Percentiles rank a stretch among this genome's conserved stretches.
phyloP scores from a whole-genome alignment of 164 flowering plant species.

The Liriodendron chinense region DNA sequence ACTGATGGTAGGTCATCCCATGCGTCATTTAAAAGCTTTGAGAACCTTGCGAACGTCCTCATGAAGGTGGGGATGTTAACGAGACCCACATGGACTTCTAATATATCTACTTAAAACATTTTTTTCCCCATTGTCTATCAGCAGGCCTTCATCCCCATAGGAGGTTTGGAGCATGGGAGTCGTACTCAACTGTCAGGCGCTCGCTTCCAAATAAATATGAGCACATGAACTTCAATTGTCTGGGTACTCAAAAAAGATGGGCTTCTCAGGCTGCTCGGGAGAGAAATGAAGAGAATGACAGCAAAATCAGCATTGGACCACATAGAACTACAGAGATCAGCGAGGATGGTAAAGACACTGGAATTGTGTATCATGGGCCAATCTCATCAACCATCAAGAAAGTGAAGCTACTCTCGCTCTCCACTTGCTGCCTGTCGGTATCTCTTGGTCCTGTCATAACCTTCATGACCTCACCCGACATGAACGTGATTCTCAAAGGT shows the following conservation, averaged over 20 bases:
- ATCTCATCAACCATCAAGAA: conserved; percentile 92
- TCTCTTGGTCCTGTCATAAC: conserved; percentile 90
- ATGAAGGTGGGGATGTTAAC: too few species aligned
- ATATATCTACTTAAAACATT: too few species aligned
- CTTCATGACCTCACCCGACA: conserved; percentile 79
- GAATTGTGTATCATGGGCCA: conserved; percentile 71
- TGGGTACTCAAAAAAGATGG: conserved; percentile 49
- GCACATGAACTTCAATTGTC: conserved; percentile 13
- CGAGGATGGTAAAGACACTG: conserved; percentile 45
- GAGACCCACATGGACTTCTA: too few species aligned
- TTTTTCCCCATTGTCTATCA: not conserved
- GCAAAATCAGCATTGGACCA: conserved; percentile 82
- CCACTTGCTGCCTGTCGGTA: conserved; percentile 94
- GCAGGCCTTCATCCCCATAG: conserved; percentile 36
- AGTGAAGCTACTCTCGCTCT: conserved; percentile 90
- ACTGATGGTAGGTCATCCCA: too few species aligned
- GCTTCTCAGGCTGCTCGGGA: conserved; percentile 40
- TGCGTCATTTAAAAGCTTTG: too few species aligned
- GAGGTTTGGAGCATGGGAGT: conserved; percentile 22
- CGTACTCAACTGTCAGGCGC: conserved; percentile 6
- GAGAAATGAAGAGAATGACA: conserved; percentile 40
- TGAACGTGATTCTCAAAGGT: conserved; percentile 86
- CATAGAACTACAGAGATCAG: conserved; percentile 29
- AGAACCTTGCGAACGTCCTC: too few species aligned
- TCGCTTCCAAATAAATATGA: not conserved